Percentiles rank a stretch among this genome's conserved stretches.
phyloP scores from a whole-genome alignment of 192 early-diverging fungal species.

The Backusella parvicylindrica region DNA sequence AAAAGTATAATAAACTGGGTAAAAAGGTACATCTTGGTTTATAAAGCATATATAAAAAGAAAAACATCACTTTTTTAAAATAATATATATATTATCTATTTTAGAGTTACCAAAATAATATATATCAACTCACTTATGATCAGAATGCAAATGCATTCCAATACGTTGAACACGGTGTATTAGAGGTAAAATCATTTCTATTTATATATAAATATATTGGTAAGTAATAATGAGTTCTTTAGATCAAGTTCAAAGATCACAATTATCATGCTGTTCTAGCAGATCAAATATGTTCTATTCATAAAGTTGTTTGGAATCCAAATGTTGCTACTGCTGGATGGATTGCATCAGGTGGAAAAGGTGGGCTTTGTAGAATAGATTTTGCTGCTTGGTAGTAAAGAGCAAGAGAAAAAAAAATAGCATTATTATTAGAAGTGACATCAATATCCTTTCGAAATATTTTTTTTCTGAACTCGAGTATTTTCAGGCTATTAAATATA shows the following conservation, averaged over 20 bases:
- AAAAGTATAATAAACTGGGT: not conserved
- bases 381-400: not conserved
- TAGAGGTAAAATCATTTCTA: not conserved
- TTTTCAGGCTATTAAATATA: too few relatives aligned
- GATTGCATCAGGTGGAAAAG: constrained; percentile 32
- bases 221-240: not conserved
- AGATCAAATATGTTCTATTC: constrained; percentile 2
- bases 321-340: constrained; percentile 16
- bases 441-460: too few relatives aligned
- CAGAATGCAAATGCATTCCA: not conserved
- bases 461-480: too few relatives aligned
- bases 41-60: not conserved
- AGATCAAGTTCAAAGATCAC: not conserved
- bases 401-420: not conserved
- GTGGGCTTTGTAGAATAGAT: constrained; percentile 32
- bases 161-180: not conserved
- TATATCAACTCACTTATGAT: constrained; percentile 6
- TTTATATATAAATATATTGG: not conserved
- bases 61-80: not conserved
- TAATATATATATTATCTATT: not conserved
- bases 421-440: not conserved
- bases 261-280: not conserved
- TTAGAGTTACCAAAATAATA: not conserved
- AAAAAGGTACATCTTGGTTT: not conserved
- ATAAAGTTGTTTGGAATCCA: constrained; percentile 30